Conservation (phyloP, 495 filamentous ascomycete species). For the Immersiella caudata region DNA sequence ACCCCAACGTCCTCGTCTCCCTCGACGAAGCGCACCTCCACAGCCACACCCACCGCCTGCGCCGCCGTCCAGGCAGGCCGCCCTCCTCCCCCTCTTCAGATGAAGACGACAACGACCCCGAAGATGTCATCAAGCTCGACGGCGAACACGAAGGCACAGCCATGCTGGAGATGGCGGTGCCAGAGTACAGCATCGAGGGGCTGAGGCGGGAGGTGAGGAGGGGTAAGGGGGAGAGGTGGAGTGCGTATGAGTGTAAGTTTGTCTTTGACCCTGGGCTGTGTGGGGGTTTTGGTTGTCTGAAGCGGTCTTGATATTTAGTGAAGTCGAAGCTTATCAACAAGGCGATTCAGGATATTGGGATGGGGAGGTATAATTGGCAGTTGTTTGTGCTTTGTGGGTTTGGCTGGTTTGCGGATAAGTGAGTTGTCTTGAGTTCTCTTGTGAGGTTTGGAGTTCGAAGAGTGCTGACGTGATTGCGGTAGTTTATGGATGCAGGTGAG, state of each 20-base stretch:
- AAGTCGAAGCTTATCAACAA: constrained; percentile 68
- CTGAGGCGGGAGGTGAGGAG: constrained; percentile 48
- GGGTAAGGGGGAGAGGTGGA: constrained; percentile 46
- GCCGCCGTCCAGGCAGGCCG: constrained; percentile 39
- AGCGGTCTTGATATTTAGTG: constrained; percentile 34
- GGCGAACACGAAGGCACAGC: constrained; percentile 42
- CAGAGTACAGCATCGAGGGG: constrained; percentile 56
- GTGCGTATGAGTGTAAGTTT: constrained; percentile 54
- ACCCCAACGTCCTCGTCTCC: constrained; percentile 49
- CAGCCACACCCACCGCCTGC: constrained; percentile 46
- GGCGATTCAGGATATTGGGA: constrained; percentile 82
- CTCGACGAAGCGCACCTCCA: constrained; percentile 53
- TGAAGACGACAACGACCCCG: constrained; percentile 27
- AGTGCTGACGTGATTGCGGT: constrained; percentile 9
- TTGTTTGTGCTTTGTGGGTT: constrained; percentile 82
- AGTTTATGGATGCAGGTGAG: constrained; percentile 54
- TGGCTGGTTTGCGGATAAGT: constrained; percentile 69
- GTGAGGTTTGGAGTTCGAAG: background rate
- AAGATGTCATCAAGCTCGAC: constrained; percentile 33
- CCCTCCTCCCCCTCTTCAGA: constrained; percentile 37
- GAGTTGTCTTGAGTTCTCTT: constrained; percentile 28
- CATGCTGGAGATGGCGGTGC: constrained; percentile 46
- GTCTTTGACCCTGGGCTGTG: background rate
- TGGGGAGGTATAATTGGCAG: constrained; percentile 86
- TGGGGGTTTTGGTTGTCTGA: background rate